Base-by-base conservation (phyloP, 495 filamentous ascomycete species). In the Annulohypoxylon moriforme region DNA sequence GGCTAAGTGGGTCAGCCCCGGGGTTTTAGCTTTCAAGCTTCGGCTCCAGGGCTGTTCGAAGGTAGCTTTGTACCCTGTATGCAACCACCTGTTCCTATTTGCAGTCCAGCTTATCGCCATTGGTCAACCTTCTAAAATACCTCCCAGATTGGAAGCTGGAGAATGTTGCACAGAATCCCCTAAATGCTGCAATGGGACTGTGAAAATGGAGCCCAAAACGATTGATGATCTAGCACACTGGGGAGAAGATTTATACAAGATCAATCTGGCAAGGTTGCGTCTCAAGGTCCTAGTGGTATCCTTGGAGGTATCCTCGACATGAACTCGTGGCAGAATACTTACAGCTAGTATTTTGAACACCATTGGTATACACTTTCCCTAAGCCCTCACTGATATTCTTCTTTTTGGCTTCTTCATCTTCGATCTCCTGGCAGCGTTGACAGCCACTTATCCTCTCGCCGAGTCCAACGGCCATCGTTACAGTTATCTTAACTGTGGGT, bases 351-450 rank as follows among this genome's bases (percentile, higher is more conserved):
- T 20, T 60, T 22, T 49, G 25, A n/a, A 29, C 24, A 34, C 44
- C 34, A 11, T 67, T 42, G 1, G 25, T 25, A 2, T 34, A 59
- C 1, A 47, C 53, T 24, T 33, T 52, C 56, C 36, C 49, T 5
- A 22, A 13, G 47, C 33, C 50, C 3, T 69, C 67, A 22, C 55
- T 49, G 18, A 1, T 53, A 4, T 71, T 61, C 61, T 64, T 71
- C 29, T 46, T 67, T 33, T 73, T 69, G 1, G 27, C 22, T 40
- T 76, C 67, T 29, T 77, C 76, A 3, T 73, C 68, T 16, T 76
- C 71, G 14, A 74, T 76, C 56, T 71, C 70, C 33, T 69, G 67
- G 18, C 74, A 77, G 13, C 71, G 65, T 36, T 20, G 44, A 52
- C 76, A 77, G 36, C 62, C 62, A n/a, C 36, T 44, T 4, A 29